These are phyloP conservation scores for Mortierella sp. DNA, from an alignment of 371 early-diverging fungal species.

Conservation along the genomic window DNA sequence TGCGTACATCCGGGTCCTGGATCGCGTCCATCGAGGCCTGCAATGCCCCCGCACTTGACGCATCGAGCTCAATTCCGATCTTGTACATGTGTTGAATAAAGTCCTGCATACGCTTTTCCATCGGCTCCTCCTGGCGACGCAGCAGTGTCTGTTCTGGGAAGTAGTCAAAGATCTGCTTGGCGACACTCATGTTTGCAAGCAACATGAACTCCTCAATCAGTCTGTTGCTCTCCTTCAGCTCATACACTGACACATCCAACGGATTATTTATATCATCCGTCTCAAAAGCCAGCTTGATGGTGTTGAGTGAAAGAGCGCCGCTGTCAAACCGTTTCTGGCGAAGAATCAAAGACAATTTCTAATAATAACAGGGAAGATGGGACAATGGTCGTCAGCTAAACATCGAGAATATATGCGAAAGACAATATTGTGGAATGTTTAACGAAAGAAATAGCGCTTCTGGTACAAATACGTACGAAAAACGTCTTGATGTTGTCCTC, in stretches of 20 bases:
- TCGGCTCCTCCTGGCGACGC: slow-evolving; percentile 86
- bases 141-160: slow-evolving; percentile 95
- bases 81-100: slow-evolving; percentile 67
- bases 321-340: slow-evolving; percentile 79
- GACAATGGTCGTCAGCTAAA: too few species aligned
- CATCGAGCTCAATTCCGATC: slow-evolving; percentile 65
- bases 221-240: slow-evolving; percentile 92
- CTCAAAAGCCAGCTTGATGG: slow-evolving; percentile 80
- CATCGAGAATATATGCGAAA: too few species aligned
- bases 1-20: slow-evolving; percentile 59
- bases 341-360: slow-evolving; percentile 74
- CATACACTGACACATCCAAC: slow-evolving; percentile 73
- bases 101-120: slow-evolving; percentile 71
- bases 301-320: slow-evolving; percentile 88
- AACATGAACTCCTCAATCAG: slow-evolving; percentile 99
- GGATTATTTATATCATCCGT: slow-evolving; percentile 80
- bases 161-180: slow-evolving; percentile 84
- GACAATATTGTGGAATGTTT: neutral
- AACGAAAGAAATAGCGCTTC: neutral
- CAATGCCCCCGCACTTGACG: slow-evolving; percentile 64
- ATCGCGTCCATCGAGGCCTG: slow-evolving; percentile 80
- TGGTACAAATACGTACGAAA: slow-evolving; percentile 48
- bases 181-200: slow-evolving; percentile 98
- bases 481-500: slow-evolving; percentile 62
- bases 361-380: too few species aligned